phyloP scores from a whole-genome alignment of 2,329 filamentous ascomycete genomes.

The Trichoderma aggressivum region DNA sequence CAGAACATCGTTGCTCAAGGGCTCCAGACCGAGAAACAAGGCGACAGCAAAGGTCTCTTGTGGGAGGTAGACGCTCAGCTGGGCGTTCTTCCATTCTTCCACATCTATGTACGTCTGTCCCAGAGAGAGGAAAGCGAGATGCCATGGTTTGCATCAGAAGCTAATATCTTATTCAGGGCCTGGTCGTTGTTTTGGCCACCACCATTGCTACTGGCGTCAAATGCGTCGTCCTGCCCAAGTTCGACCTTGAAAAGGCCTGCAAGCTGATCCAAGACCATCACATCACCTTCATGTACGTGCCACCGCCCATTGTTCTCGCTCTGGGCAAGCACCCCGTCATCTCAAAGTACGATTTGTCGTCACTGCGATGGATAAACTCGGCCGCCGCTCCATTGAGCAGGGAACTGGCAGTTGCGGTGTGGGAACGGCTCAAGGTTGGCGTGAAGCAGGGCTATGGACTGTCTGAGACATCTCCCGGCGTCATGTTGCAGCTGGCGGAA shows the following conservation, averaged over 20 bases:
- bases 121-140: not conserved
- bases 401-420: slow-evolving; percentile 75
- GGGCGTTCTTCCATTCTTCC: slow-evolving; percentile 83
- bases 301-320: slow-evolving; percentile 77
- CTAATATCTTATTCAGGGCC: slow-evolving; percentile 26
- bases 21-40: slow-evolving; percentile 49
- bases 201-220: slow-evolving; percentile 59
- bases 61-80: slow-evolving; percentile 69
- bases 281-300: slow-evolving; percentile 77
- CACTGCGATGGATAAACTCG: slow-evolving; percentile 78
- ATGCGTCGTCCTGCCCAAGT: slow-evolving; percentile 68
- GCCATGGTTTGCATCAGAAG: not conserved
- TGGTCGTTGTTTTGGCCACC: slow-evolving; percentile 31
- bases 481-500: slow-evolving; percentile 68
- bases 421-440: slow-evolving; percentile 68
- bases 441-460: slow-evolving; percentile 94
- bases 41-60: slow-evolving; percentile 50
- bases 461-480: slow-evolving; percentile 79
- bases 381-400: slow-evolving; percentile 81
- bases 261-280: slow-evolving; percentile 68
- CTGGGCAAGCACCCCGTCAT: slow-evolving; percentile 77
- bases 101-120: slow-evolving; percentile 69
- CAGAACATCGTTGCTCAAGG: slow-evolving; percentile 76
- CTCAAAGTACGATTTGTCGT: slow-evolving; percentile 75
- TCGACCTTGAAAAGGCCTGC: slow-evolving; percentile 79